A percentile compares a stretch with the other conserved stretches of the same genome.
Evolutionary conservation across 345 rosid genomes (phyloP).

Genomic region (Eucalyptus victrix): DNA sequence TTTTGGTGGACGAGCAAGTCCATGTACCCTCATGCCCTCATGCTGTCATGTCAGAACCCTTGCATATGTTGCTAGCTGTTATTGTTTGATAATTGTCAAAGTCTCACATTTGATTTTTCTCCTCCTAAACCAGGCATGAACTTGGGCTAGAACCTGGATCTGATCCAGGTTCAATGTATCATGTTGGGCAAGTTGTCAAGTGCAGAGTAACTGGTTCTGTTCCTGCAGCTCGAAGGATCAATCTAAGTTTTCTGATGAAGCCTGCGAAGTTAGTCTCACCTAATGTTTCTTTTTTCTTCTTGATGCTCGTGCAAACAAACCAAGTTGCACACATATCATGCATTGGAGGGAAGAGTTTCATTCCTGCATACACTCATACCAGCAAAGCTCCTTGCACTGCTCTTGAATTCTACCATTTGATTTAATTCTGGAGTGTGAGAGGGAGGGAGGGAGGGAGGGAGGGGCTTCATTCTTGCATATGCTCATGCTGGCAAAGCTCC

Average conservation of each 20-base stretch:
- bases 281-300: neutral
- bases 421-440: neutral
- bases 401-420: neutral
- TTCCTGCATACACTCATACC: neutral
- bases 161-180: constrained; percentile 58
- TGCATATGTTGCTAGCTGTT: neutral
- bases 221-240: constrained; percentile 62
- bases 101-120: constrained; percentile 3
- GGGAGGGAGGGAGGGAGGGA: neutral
- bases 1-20: neutral
- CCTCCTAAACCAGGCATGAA: constrained; percentile 52
- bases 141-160: constrained; percentile 77
- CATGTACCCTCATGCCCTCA: neutral
- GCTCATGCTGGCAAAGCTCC: neutral
- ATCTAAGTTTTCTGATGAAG: constrained; percentile 76
- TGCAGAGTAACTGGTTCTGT: constrained; percentile 67
- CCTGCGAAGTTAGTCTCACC: constrained; percentile 47
- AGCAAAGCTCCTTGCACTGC: neutral
- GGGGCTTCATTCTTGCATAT: neutral
- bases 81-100: neutral
- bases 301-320: neutral
- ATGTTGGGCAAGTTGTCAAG: constrained; percentile 93
- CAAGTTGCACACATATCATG: neutral
- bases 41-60: neutral
- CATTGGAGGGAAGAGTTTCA: neutral